Conservation (phyloP, 768 basidiomycete species). For the Strobilomyces dryophilus region DNA sequence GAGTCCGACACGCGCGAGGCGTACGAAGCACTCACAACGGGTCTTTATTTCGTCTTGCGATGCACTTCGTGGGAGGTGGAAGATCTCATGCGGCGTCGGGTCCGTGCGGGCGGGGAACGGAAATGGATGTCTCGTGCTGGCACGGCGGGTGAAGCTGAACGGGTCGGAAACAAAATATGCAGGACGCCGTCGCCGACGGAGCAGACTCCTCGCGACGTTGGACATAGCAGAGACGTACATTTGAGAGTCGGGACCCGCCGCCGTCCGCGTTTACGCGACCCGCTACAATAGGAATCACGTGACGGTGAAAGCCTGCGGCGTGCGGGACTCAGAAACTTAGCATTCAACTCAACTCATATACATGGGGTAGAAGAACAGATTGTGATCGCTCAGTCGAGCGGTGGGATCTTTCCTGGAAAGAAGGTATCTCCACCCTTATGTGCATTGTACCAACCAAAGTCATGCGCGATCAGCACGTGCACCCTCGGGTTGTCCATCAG, state of each 20-base stretch:
- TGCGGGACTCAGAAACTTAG: too few species aligned
- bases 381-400: too few species aligned
- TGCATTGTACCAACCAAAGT: too few species aligned
- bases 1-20: background rate
- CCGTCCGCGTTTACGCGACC: background rate
- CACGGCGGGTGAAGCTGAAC: background rate
- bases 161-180: background rate
- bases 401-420: too few species aligned
- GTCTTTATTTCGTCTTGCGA: constrained; percentile 60
- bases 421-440: too few species aligned
- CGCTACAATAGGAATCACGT: background rate
- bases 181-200: background rate
- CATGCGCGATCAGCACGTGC: background rate
- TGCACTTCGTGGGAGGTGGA: constrained; percentile 55
- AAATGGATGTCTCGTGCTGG: constrained; percentile 19
- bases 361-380: too few species aligned
- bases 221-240: background rate
- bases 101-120: constrained; percentile 51
- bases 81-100: constrained; percentile 70
- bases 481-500: background rate
- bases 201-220: background rate
- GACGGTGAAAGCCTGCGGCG: background rate
- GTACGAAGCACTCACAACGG: constrained; percentile 46
- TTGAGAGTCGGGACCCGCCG: background rate
- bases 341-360: too few species aligned